Conservation (phyloP, 306 rosid species). For the Cicer arietinum region DNA sequence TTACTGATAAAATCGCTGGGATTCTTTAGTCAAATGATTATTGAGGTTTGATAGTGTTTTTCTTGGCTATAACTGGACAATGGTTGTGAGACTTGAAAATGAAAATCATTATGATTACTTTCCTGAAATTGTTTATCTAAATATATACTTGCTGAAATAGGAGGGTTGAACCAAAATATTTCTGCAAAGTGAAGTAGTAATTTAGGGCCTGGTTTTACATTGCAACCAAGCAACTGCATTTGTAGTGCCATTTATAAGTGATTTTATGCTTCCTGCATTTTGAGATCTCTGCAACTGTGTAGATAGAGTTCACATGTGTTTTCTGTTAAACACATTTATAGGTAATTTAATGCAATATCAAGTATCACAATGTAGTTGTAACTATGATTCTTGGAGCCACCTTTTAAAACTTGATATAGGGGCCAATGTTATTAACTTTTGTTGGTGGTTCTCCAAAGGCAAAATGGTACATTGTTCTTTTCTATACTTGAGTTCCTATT, state of each 20-base stretch:
- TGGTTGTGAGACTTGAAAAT: too few relatives aligned
- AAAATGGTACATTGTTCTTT: neutral
- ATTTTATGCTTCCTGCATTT: neutral
- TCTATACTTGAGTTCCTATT: neutral
- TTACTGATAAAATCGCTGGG: neutral
- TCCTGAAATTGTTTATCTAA: too few relatives aligned
- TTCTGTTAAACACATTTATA: neutral
- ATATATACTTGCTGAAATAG: too few relatives aligned
- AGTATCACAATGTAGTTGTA: neutral
- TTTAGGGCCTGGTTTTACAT: too few relatives aligned
- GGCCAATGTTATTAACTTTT: neutral
- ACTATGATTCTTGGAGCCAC: neutral
- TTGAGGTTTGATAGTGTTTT: slow-evolving; percentile 11
- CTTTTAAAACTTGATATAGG: neutral
- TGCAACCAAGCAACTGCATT: neutral
- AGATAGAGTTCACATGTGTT: neutral
- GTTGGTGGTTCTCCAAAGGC: neutral
- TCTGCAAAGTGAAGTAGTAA: too few relatives aligned
- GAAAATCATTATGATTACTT: too few relatives aligned
- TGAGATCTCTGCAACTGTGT: slow-evolving; percentile 10
- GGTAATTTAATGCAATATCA: neutral
- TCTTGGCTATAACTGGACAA: neutral
- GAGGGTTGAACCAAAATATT: too few relatives aligned
- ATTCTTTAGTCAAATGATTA: slow-evolving; percentile 3
- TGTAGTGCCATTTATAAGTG: neutral